phyloP scores from a whole-genome alignment of 164 flowering plant genomes.

The Vitis labrusca region DNA sequence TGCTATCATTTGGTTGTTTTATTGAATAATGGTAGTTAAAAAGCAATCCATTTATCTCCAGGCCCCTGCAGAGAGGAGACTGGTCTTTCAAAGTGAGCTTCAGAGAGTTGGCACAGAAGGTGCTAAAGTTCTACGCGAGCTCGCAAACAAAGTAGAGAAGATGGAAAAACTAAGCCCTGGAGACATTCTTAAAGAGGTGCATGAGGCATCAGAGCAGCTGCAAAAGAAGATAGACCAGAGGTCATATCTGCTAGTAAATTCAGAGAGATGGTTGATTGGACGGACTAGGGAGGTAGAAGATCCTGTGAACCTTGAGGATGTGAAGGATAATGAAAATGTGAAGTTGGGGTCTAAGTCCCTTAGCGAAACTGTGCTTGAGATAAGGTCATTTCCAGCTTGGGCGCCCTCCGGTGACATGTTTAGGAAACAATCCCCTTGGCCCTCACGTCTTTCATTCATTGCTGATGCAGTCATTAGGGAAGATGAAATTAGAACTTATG shows the following conservation, averaged over 20 bases:
- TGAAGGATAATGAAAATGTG: slow-evolving; percentile 29
- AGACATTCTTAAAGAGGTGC: slow-evolving; percentile 65
- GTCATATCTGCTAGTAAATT: slow-evolving; percentile 73
- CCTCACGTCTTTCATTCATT: slow-evolving; percentile 42
- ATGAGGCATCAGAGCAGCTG: slow-evolving; percentile 77
- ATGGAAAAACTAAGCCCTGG: slow-evolving; percentile 66
- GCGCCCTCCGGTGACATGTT: slow-evolving; percentile 33
- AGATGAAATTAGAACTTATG: slow-evolving; percentile 62
- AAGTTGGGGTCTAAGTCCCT: slow-evolving; percentile 36
- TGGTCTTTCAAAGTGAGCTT: slow-evolving; percentile 58
- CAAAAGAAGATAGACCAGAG: slow-evolving; percentile 75
- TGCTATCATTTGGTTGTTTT: too few relatives aligned
- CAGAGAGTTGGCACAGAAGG: slow-evolving; percentile 76
- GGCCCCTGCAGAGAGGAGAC: slow-evolving; percentile 82
- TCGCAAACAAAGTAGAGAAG: slow-evolving; percentile 67
- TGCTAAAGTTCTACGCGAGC: slow-evolving; percentile 73
- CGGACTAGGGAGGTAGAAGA: slow-evolving; percentile 32
- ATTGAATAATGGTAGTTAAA: too few relatives aligned
- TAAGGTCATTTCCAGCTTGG: slow-evolving; percentile 22
- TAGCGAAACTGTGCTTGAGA: slow-evolving; percentile 47
- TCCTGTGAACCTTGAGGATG: slow-evolving; percentile 23
- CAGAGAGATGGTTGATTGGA: slow-evolving; percentile 67
- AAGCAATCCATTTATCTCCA: slow-evolving; percentile 11
- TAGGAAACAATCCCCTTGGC: slow-evolving; percentile 55
- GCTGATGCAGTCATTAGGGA: slow-evolving; percentile 25